phyloP scores from a whole-genome alignment of 768 basidiomycete genomes.

The Tulasnella sp. region DNA sequence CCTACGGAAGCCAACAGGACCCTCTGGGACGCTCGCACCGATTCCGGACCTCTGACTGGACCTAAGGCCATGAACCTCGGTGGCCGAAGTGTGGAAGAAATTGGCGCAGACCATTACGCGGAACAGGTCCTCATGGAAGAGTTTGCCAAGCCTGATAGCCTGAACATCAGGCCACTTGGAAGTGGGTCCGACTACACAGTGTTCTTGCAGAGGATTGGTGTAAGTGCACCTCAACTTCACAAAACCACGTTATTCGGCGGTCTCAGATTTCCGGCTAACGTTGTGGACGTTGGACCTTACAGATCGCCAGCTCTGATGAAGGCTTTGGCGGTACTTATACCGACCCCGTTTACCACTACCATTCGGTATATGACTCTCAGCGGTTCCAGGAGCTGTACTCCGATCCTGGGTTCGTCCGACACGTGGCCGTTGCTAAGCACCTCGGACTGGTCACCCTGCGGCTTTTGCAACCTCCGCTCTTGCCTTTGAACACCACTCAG shows the following conservation, averaged over 20 bases:
- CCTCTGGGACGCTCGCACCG: conserved; percentile 73
- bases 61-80: conserved; percentile 46
- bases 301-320: conserved; percentile 40
- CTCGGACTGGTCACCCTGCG: conserved; percentile 57
- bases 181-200: conserved; percentile 90
- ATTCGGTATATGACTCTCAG: conserved; percentile 35
- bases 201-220: conserved; percentile 76
- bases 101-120: conserved; percentile 32
- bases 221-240: conserved; percentile 36
- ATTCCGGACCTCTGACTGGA: conserved; percentile 51
- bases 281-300: conserved; percentile 5
- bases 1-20: conserved; percentile 60
- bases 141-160: conserved; percentile 25
- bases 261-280: background rate
- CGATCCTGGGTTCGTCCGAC: conserved; percentile 70
- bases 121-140: conserved; percentile 29
- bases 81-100: conserved; percentile 32
- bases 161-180: conserved; percentile 59
- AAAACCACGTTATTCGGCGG: too few relatives aligned
- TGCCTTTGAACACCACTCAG: conserved; percentile 67
- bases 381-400: conserved; percentile 70
- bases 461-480: conserved; percentile 38
- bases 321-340: conserved; percentile 42
- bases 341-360: conserved; percentile 71
- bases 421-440: conserved; percentile 64